Evolutionary conservation across 495 filamentous ascomycete species (phyloP), one percentile per base, ranked within the genome.

Genomic region (Tuber magnatum): DNA sequence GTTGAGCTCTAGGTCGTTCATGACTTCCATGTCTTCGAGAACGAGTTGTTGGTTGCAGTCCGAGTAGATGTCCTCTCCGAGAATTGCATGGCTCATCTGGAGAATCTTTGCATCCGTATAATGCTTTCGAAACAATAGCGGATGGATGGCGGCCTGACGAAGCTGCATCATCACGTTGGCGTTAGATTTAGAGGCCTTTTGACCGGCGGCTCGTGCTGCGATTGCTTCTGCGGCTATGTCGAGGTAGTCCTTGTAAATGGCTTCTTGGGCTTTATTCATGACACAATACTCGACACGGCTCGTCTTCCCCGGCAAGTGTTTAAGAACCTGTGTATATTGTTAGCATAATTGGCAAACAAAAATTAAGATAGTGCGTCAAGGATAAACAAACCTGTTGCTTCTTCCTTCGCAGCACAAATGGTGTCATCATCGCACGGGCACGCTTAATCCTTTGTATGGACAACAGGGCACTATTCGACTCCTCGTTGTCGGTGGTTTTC

Each of bases 131-230:
- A 95, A 94, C 28, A 98, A 87, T 41, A 97, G 88, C 1, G 95
- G 92, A 82, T 98, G 96, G 46, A 98, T 97, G 0, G 96, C 91
- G 8, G 95, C 93, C 83, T 97, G 92, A 28, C 94, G 92, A 32
- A 97, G 87, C 77, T 92, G 91, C 90, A 97, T 97, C 85, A 97
- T 89, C 38, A 94, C 88, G 78, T 97, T 95, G 48, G 86, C 84
- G 44, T 84, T 90, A 78, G 86, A 87, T 41, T 87, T 90, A 39
- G 84, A 84, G 5, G 86, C 85, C 78, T 87, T 87, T 77, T 86
- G 86, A 22, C 89, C 90, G 4, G 86, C 87, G 10, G 87, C 88
- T 74, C 88, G 86, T 70, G 88, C 88, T 51, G 85, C 84, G 24
- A 92, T 82, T 7, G 89, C 85, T 74, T 88, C 85, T 32, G 85